A percentile compares a stretch with the other conserved stretches of the same genome.
These are phyloP conservation scores for Exophiala sideris DNA, from an alignment of 2,329 filamentous ascomycete genomes.

Conservation along the genomic window DNA sequence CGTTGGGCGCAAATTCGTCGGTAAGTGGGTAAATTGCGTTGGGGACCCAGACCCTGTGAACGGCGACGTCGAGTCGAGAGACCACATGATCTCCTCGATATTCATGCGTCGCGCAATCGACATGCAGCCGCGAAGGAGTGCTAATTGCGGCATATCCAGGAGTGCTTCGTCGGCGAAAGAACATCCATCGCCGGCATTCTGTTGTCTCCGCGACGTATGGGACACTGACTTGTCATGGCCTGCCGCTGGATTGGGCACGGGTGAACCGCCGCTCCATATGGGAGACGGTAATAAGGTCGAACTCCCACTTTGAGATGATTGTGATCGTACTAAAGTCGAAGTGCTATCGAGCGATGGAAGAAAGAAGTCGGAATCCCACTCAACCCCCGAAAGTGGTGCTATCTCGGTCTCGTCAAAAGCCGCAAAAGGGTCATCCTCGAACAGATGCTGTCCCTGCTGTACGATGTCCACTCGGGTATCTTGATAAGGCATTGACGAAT, in stretches of 20 bases:
- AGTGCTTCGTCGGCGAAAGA: conserved; percentile 47
- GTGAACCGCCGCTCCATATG: no score
- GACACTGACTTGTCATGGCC: background rate
- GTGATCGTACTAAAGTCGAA: background rate
- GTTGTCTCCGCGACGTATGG: background rate
- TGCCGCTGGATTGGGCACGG: background rate
- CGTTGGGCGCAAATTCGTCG: conserved; percentile 51
- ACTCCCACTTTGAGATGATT: background rate
- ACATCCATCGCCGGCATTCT: conserved; percentile 1
- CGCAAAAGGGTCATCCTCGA: background rate
- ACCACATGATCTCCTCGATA: conserved; percentile 42
- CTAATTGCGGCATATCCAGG: conserved; percentile 49
- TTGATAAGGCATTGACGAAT: no score
- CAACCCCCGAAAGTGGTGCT: background rate
- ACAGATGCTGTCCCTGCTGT: no score
- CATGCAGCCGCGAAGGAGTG: conserved; percentile 47
- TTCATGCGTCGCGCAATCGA: conserved; percentile 50
- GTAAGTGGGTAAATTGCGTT: conserved; percentile 39
- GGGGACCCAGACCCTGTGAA: conserved; percentile 36
- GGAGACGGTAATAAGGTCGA: background rate
- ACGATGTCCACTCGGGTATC: no score
- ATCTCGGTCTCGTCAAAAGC: conserved; percentile 7
- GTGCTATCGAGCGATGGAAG: background rate
- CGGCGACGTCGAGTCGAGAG: conserved; percentile 46
- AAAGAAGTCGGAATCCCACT: background rate